phyloP scores from a whole-genome alignment of 768 basidiomycete genomes.

The Rhodotorula kratochvilovae region DNA sequence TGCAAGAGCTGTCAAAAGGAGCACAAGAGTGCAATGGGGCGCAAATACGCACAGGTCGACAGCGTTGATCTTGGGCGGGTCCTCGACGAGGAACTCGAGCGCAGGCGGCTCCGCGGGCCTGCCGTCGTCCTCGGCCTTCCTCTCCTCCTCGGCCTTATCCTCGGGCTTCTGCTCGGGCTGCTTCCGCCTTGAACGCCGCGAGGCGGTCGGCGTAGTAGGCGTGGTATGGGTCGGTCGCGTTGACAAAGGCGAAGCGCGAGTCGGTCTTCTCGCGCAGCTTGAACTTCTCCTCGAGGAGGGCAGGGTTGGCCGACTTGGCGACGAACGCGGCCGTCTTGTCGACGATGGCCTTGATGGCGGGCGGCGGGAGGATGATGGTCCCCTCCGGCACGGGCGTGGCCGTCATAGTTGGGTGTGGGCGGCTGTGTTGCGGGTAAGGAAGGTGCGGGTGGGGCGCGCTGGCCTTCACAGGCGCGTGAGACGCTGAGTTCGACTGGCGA shows the following conservation, averaged over 20 bases:
- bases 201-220: slow-evolving; percentile 92
- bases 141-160: slow-evolving; percentile 26
- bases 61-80: slow-evolving; percentile 77
- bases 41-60: slow-evolving; percentile 72
- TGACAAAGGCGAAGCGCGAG: slow-evolving; percentile 98
- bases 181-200: slow-evolving; percentile 67
- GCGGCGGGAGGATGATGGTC: slow-evolving; percentile 82
- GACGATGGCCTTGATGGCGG: slow-evolving; percentile 95
- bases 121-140: slow-evolving; percentile 66
- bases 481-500: no score
- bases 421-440: background rate
- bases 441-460: background rate
- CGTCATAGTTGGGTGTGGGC: background rate
- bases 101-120: slow-evolving; percentile 61
- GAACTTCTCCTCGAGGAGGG: slow-evolving; percentile 91
- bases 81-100: slow-evolving; percentile 70
- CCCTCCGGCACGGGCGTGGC: background rate
- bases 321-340: slow-evolving; percentile 90
- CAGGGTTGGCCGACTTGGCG: slow-evolving; percentile 73
- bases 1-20: slow-evolving; percentile 1
- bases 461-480: background rate
- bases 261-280: slow-evolving; percentile 92
- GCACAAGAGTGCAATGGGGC: no score
- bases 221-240: slow-evolving; percentile 95
- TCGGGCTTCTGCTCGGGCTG: slow-evolving; percentile 43